Conservation (phyloP, 495 filamentous ascomycete species). For the Tirmania nivea region DNA sequence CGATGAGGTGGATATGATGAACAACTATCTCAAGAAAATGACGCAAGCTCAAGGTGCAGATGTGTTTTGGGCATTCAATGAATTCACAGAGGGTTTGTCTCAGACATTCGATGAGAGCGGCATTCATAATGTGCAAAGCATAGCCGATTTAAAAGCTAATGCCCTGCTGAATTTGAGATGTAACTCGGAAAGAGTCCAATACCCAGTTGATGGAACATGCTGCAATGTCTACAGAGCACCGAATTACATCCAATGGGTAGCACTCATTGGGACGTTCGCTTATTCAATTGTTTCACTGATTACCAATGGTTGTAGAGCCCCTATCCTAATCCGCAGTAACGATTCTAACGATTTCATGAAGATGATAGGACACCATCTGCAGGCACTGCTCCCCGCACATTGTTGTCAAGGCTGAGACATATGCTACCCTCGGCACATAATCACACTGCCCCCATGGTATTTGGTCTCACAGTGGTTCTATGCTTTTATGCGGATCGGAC, state of each 20-base stretch:
- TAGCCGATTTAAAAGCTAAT: slow-evolving; percentile 31
- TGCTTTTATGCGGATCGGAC: slow-evolving; percentile 37
- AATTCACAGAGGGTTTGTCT: slow-evolving; percentile 23
- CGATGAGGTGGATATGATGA: slow-evolving; percentile 32
- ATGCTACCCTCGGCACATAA: slow-evolving; percentile 11
- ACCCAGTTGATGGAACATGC: slow-evolving; percentile 35
- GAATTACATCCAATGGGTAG: slow-evolving; percentile 19
- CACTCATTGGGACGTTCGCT: slow-evolving; percentile 8
- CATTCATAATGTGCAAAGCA: slow-evolving; percentile 29
- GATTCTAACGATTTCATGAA: too few relatives aligned
- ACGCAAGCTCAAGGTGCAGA: slow-evolving; percentile 20
- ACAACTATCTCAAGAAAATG: slow-evolving; percentile 29
- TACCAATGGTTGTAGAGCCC: background rate
- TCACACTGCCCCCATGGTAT: slow-evolving; percentile 15
- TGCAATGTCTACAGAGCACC: slow-evolving; percentile 27
- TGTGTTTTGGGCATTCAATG: slow-evolving; percentile 31
- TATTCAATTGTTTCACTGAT: too few relatives aligned
- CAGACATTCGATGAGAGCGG: slow-evolving; percentile 28
- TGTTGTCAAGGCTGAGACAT: background rate
- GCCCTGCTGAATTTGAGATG: slow-evolving; percentile 36
- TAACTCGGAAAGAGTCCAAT: slow-evolving; percentile 26
- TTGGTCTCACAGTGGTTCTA: slow-evolving; percentile 25
- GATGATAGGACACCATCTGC: too few relatives aligned
- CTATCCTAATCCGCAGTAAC: background rate
- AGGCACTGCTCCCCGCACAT: too few relatives aligned